phyloP scores from a whole-genome alignment of 495 filamentous ascomycete genomes.

The Penicillium longicatenatum region DNA sequence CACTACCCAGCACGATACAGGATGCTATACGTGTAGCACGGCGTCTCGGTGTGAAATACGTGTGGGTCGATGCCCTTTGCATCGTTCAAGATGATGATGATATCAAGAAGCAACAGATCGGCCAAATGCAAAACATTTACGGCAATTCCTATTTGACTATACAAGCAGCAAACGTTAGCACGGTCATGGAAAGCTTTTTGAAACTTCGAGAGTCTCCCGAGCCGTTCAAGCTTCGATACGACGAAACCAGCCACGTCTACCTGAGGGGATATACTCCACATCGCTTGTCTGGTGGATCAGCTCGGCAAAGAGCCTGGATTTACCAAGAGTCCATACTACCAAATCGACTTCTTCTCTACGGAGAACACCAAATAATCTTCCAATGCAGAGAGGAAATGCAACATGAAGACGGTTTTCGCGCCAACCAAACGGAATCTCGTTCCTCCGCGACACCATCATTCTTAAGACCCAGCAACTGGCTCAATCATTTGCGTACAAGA shows the following conservation, averaged over 20 bases:
- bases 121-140: slow-evolving; percentile 1
- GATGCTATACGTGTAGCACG: slow-evolving; percentile 12
- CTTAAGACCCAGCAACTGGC: background rate
- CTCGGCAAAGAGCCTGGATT: background rate
- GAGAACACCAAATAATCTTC: background rate
- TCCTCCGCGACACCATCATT: background rate
- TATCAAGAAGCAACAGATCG: background rate
- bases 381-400: background rate
- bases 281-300: background rate
- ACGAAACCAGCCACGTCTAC: background rate
- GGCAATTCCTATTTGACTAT: background rate
- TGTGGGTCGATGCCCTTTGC: slow-evolving; percentile 3
- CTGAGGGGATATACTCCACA: background rate
- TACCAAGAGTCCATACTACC: background rate
- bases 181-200: background rate
- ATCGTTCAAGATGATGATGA: background rate
- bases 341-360: background rate
- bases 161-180: background rate
- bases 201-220: background rate
- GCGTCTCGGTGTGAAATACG: background rate
- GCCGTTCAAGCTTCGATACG: background rate
- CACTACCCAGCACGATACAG: background rate
- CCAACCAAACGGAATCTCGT: background rate
- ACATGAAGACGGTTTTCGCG: background rate
- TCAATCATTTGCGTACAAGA: background rate